These are phyloP conservation scores for Drosera capensis DNA, from an alignment of 148 eudicot species.

Conservation along the genomic window DNA sequence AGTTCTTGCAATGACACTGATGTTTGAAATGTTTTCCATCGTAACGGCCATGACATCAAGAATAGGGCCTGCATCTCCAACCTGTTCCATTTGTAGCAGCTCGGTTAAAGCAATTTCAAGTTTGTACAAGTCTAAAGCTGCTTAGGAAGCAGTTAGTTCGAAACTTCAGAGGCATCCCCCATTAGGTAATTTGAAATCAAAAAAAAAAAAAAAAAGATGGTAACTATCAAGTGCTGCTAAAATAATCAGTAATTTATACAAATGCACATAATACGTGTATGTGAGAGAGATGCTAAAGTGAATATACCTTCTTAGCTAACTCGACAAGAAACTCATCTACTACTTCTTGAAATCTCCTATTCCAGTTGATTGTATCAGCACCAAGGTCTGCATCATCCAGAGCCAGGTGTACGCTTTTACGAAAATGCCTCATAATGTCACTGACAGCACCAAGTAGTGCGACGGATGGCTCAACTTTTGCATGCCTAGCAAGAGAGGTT, in stretches of 20 bases:
- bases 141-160: too few relatives aligned
- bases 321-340: constrained; percentile 78
- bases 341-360: constrained; percentile 46
- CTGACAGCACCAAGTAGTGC: constrained; percentile 68
- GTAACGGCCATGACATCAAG: constrained; percentile 87
- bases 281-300: too few relatives aligned
- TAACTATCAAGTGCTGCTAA: too few relatives aligned
- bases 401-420: constrained; percentile 77
- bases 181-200: too few relatives aligned
- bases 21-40: constrained; percentile 74
- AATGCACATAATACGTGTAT: too few relatives aligned
- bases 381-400: constrained; percentile 70
- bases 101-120: too few relatives aligned
- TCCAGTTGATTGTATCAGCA: constrained; percentile 44
- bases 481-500: constrained; percentile 51
- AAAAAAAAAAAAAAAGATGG: too few relatives aligned
- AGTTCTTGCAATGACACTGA: constrained; percentile 62
- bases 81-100: constrained; percentile 58
- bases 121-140: too few relatives aligned
- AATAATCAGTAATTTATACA: too few relatives aligned
- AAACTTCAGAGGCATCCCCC: too few relatives aligned
- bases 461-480: constrained; percentile 59
- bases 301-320: constrained; percentile 46
- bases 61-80: constrained; percentile 94
- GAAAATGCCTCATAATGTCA: constrained; percentile 83